phyloP scores from a whole-genome alignment of 306 rosid genomes.

The Sindora glabra region DNA sequence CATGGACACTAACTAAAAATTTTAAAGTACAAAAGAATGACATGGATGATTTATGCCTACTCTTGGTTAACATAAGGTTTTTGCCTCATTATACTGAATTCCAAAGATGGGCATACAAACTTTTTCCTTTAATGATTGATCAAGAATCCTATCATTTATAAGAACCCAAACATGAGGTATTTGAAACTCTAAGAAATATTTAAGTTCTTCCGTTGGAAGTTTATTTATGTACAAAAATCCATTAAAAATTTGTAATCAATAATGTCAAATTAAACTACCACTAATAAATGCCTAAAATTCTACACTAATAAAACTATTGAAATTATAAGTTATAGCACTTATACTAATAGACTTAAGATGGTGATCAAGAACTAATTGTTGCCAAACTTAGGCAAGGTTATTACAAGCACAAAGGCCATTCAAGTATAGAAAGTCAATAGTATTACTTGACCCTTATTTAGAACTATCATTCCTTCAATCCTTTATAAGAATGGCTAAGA shows the following conservation, averaged over 20 bases:
- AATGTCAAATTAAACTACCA: not conserved
- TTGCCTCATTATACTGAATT: constrained; percentile 95
- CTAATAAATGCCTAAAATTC: too few relatives aligned
- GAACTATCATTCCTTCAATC: constrained; percentile 88
- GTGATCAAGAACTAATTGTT: constrained; percentile 87
- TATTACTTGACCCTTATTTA: constrained; percentile 80
- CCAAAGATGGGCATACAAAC: constrained; percentile 91
- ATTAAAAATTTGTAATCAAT: not conserved
- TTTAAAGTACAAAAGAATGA: not conserved
- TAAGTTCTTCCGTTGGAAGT: constrained; percentile 88
- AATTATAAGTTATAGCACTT: constrained; percentile 25
- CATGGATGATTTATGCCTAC: too few relatives aligned
- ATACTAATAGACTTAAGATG: constrained; percentile 79
- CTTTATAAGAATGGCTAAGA: too few relatives aligned
- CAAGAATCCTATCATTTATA: constrained; percentile 43
- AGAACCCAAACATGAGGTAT: constrained; percentile 85
- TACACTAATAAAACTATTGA: too few relatives aligned
- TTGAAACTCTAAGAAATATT: constrained; percentile 90
- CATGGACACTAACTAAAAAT: not conserved
- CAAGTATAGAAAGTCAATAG: constrained; percentile 80
- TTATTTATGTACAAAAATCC: constrained; percentile 47
- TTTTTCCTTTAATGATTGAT: constrained; percentile 85
- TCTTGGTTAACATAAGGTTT: constrained; percentile 86
- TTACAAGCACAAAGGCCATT: constrained; percentile 87
- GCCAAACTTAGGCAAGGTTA: constrained; percentile 74